These are phyloP conservation scores for Hydrangea macrophylla DNA, from an alignment of 148 eudicot genomes.

Conservation along the genomic window DNA sequence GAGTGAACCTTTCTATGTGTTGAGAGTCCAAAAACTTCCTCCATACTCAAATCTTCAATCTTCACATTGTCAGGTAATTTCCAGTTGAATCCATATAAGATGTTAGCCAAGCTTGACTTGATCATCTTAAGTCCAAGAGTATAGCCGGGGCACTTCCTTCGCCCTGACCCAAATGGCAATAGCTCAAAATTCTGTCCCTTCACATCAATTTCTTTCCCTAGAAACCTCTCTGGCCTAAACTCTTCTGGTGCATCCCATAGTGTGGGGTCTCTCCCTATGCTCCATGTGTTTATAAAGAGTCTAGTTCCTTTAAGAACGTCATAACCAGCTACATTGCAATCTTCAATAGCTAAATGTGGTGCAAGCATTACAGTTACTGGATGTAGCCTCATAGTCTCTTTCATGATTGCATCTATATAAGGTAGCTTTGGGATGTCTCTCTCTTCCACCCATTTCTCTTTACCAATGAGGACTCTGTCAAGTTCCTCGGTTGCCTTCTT, in stretches of 20 bases:
- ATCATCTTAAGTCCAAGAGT: conserved; percentile 31
- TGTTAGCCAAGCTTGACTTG: conserved; percentile 22
- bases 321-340: conserved; percentile 25
- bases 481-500: conserved; percentile 27
- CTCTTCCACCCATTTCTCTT: conserved; percentile 32
- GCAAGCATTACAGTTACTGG: conserved; percentile 19
- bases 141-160: conserved; percentile 42
- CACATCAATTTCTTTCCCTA: conserved; percentile 24
- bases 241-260: conserved; percentile 27
- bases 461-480: conserved; percentile 23
- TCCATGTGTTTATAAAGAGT: conserved; percentile 29
- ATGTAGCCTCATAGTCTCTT: conserved; percentile 28
- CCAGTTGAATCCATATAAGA: conserved; percentile 33
- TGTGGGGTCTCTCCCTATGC: conserved; percentile 28
- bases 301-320: conserved; percentile 25
- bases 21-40: conserved; percentile 30
- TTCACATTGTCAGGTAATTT: conserved; percentile 22
- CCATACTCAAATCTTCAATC: conserved; percentile 29
- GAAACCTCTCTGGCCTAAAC: conserved; percentile 35
- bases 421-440: conserved; percentile 20
- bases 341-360: conserved; percentile 27
- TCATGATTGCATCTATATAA: conserved; percentile 25
- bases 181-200: conserved; percentile 30
- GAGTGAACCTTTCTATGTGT: conserved; percentile 26
- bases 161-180: conserved; percentile 39